These are phyloP conservation scores for Yarrowia yakushimensis DNA, from an alignment of 805 yeast species.

Conservation along the genomic window DNA sequence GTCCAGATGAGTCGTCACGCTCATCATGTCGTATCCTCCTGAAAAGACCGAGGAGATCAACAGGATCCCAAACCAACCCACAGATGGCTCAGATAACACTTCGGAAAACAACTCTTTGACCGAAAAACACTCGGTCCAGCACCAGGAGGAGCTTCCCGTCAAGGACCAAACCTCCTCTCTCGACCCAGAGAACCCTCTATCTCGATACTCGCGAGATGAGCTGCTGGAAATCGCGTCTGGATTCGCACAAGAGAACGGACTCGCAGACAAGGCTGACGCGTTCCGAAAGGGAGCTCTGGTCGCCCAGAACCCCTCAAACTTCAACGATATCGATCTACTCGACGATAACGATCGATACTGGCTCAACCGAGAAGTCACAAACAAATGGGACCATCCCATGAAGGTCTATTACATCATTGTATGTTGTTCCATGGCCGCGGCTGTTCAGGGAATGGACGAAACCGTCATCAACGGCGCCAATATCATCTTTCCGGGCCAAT, in stretches of 20 bases:
- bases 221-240: background rate
- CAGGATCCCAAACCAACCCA: background rate
- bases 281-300: constrained; percentile 51
- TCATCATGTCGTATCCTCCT: background rate
- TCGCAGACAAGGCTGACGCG: background rate
- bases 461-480: constrained; percentile 68
- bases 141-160: background rate
- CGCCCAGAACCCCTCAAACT: constrained; percentile 44
- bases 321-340: constrained; percentile 41
- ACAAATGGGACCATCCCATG: constrained; percentile 46
- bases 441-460: constrained; percentile 75
- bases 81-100: background rate
- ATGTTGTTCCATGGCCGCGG: constrained; percentile 61
- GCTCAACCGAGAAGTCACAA: constrained; percentile 46
- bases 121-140: background rate
- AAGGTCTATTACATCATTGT: constrained; percentile 49
- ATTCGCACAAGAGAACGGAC: background rate
- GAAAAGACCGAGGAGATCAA: background rate
- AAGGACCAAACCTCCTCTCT: background rate
- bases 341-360: constrained; percentile 37
- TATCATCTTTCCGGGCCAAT: constrained; percentile 40
- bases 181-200: constrained; percentile 16
- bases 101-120: background rate
- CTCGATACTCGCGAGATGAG: background rate
- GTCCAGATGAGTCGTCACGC: too few relatives aligned